These are phyloP conservation scores for Fomitopsis schrenkii DNA, from an alignment of 1,284 basidiomycete species.

Conservation along the genomic window DNA sequence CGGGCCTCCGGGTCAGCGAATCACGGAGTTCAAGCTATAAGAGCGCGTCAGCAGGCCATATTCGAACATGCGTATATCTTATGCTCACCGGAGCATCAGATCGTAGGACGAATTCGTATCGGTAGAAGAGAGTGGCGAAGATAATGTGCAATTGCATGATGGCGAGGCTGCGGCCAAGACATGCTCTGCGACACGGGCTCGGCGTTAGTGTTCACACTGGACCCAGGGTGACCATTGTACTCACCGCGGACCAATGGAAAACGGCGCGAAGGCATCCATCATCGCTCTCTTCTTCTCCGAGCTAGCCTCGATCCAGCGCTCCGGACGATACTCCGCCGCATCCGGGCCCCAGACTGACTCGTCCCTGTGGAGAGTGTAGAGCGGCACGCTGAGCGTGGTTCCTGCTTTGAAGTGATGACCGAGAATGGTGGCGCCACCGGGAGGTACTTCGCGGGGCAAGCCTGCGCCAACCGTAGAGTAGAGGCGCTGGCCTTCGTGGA, in stretches of 20 bases:
- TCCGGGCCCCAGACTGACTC: constrained; percentile 35
- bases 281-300: constrained; percentile 7
- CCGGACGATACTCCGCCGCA: constrained; percentile 33
- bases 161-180: constrained; percentile 32
- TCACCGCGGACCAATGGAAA: constrained; percentile 16
- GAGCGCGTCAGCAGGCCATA: neutral
- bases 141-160: constrained; percentile 34
- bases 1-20: constrained; percentile 4
- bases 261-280: constrained; percentile 15
- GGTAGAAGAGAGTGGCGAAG: constrained; percentile 33
- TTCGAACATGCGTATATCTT: neutral
- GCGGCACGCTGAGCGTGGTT: constrained; percentile 23
- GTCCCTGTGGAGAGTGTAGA: constrained; percentile 34
- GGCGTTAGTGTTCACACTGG: neutral
- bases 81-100: constrained; percentile 25
- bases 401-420: constrained; percentile 19
- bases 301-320: constrained; percentile 33
- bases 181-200: constrained; percentile 11
- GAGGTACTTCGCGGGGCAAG: constrained; percentile 22
- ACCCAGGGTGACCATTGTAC: neutral
- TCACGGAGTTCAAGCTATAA: constrained; percentile 5
- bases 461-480: constrained; percentile 19
- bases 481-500: constrained; percentile 23
- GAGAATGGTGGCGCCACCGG: constrained; percentile 14
- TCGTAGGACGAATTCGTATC: constrained; percentile 31